Evolutionary conservation across 208 protist species (phyloP).

Genomic region (Balamuthia mandrillaris): DNA sequence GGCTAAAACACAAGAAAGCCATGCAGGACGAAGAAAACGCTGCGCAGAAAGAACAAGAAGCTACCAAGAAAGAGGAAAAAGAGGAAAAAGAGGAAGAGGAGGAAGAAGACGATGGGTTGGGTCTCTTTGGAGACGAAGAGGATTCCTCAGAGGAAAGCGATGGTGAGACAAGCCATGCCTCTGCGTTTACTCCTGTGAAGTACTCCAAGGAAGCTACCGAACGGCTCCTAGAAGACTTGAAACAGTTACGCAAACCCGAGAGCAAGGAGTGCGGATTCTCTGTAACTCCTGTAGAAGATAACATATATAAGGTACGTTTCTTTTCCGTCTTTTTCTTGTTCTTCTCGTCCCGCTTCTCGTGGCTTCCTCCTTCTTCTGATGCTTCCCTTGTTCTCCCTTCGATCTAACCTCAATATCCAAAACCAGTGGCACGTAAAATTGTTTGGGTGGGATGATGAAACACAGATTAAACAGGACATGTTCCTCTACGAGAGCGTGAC

Average conservation of each 20-base stretch:
- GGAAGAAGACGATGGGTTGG: neutral
- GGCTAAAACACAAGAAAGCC: too few relatives aligned
- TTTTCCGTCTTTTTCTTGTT: neutral
- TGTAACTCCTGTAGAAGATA: neutral
- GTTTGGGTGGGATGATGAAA: conserved; percentile 6
- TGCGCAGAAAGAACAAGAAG: neutral
- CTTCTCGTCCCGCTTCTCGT: neutral
- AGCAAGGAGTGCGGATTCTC: neutral
- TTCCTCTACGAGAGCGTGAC: conserved; percentile 7
- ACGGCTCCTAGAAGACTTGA: neutral
- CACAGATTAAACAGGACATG: conserved; percentile 22
- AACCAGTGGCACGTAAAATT: neutral
- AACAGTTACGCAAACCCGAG: neutral
- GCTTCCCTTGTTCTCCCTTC: neutral
- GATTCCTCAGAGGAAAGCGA: too few relatives aligned
- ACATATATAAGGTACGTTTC: neutral
- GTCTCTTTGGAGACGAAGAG: neutral
- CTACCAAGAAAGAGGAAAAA: neutral
- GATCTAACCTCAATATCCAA: neutral
- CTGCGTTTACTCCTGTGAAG: neutral
- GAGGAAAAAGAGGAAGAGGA: neutral
- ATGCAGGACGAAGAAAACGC: neutral
- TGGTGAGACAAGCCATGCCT: too few relatives aligned
- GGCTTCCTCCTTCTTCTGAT: neutral
- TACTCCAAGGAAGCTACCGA: conserved; percentile 1